Percentiles rank a stretch among this genome's conserved stretches.
Evolutionary conservation across 305 asterid genomes (phyloP).

Genomic region (Fraxinus ornus): DNA sequence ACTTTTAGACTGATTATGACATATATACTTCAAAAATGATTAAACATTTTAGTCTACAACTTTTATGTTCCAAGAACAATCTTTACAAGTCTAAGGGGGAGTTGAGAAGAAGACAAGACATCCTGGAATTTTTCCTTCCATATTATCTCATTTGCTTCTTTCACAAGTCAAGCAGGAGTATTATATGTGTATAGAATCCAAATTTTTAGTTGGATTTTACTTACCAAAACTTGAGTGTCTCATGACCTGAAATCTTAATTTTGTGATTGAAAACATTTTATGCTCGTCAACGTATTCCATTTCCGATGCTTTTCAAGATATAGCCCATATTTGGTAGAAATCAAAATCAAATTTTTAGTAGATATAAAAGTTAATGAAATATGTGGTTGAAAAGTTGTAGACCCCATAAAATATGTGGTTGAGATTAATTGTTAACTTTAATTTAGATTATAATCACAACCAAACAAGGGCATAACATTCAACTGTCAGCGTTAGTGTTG

Average conservation of each 20-base stretch:
- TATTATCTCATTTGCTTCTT: constrained; percentile 26
- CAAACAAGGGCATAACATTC: no score
- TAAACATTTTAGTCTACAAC: constrained; percentile 12
- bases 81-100: neutral
- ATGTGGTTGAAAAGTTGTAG: no score
- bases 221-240: constrained; percentile 25
- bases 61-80: neutral
- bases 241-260: neutral
- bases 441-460: no score
- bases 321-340: no score
- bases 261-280: no score
- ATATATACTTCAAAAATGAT: neutral
- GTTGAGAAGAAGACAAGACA: constrained; percentile 21
- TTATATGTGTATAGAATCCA: neutral
- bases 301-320: no score
- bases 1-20: constrained; percentile 11
- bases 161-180: constrained; percentile 11
- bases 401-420: no score
- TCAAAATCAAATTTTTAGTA: no score
- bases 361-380: no score
- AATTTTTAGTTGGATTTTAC: constrained; percentile 27
- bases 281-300: no score
- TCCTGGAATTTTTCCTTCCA: neutral
- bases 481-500: no score
- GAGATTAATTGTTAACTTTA: no score